These are phyloP conservation scores for Biscogniauxia mediterranea DNA, from an alignment of 2,329 filamentous ascomycete genomes.

Conservation along the genomic window DNA sequence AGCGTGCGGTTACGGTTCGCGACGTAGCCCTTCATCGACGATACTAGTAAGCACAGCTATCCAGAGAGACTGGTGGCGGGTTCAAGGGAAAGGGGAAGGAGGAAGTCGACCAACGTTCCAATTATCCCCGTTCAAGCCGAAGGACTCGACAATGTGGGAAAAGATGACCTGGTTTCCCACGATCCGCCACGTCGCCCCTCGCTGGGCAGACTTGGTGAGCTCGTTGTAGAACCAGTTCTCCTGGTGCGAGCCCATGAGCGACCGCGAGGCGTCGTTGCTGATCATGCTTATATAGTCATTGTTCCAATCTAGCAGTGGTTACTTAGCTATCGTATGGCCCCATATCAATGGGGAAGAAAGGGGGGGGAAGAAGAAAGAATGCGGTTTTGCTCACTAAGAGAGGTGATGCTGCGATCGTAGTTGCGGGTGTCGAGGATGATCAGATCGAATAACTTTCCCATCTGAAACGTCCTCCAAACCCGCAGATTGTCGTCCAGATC, in stretches of 20 bases:
- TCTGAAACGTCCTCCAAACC: conserved; percentile 65
- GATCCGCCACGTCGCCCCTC: conserved; percentile 69
- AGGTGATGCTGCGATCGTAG: conserved; percentile 36
- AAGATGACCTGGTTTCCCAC: conserved; percentile 72
- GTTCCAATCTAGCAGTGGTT: conserved; percentile 52
- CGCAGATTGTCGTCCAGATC: conserved; percentile 69
- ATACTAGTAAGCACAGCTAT: too few relatives aligned
- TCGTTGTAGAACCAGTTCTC: conserved; percentile 72
- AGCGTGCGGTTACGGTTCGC: conserved; percentile 71
- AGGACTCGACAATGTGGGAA: conserved; percentile 45
- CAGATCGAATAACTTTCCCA: conserved; percentile 63
- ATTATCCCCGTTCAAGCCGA: conserved; percentile 32
- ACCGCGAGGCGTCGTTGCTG: conserved; percentile 63
- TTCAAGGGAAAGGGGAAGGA: conserved; percentile 35
- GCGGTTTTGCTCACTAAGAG: conserved; percentile 33
- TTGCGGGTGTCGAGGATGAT: conserved; percentile 66
- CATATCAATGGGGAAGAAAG: background rate
- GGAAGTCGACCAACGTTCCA: conserved; percentile 34
- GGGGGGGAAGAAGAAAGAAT: conserved; percentile 50
- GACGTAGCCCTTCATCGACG: conserved; percentile 55
- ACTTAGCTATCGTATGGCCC: background rate
- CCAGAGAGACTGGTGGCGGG: too few relatives aligned
- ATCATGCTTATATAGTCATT: conserved; percentile 60
- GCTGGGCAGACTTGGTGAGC: conserved; percentile 55
- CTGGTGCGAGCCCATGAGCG: conserved; percentile 69